Evolutionary conservation across 306 rosid species (phyloP).

Genomic region (Corylus avellana): DNA sequence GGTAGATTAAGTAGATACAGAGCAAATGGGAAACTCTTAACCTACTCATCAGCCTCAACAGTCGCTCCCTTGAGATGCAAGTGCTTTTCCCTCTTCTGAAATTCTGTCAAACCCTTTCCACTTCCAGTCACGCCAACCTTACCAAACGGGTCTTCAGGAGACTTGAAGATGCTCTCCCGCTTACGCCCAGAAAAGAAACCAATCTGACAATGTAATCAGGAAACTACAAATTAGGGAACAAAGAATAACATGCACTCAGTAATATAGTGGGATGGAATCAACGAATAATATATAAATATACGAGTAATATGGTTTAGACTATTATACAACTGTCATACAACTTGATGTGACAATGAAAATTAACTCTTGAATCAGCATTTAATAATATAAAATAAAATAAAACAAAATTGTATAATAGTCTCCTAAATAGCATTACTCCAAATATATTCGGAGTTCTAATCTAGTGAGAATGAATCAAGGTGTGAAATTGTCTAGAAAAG

Average conservation of each 20-base stretch:
- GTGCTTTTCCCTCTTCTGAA: conserved; percentile 93
- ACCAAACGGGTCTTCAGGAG: conserved; percentile 92
- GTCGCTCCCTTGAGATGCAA: conserved; percentile 94
- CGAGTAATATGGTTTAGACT: no score
- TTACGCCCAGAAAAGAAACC: conserved; percentile 94
- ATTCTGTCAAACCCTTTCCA: conserved; percentile 97
- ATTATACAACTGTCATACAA: no score
- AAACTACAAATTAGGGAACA: neutral
- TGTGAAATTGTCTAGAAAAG: neutral
- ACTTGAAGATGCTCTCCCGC: conserved; percentile 95
- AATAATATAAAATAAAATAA: no score
- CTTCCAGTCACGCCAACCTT: conserved; percentile 99
- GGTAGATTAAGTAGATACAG: neutral
- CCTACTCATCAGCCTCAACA: conserved; percentile 73
- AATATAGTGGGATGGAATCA: neutral
- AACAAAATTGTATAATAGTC: no score
- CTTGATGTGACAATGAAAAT: no score
- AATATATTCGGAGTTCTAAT: no score
- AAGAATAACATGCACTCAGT: neutral
- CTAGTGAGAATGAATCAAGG: neutral
- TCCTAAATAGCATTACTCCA: no score
- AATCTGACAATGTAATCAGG: conserved; percentile 44
- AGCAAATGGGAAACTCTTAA: neutral
- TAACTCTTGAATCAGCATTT: no score
- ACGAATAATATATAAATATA: no score